Evolutionary conservation across 2,329 filamentous ascomycete species (phyloP).

Genomic region (Xylaria sp.): DNA sequence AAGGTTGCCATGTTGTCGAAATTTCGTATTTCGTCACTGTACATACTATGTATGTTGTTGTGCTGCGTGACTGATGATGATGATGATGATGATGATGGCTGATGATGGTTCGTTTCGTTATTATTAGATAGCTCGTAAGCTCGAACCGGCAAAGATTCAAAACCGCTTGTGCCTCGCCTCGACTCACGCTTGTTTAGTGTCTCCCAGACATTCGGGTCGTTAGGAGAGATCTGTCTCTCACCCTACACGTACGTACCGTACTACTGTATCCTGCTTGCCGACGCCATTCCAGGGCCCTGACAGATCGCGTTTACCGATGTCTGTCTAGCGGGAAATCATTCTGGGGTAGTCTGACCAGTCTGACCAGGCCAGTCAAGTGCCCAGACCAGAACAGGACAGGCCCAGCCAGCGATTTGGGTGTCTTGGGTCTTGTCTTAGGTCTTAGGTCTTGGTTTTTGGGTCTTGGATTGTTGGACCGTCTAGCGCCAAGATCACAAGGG

Average conservation of each 20-base stretch:
- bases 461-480: constrained; percentile 12
- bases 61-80: too few relatives aligned
- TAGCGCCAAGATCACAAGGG: constrained; percentile 32
- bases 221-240: constrained; percentile 43
- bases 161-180: constrained; percentile 36
- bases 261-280: constrained; percentile 42
- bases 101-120: constrained; percentile 27
- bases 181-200: constrained; percentile 51
- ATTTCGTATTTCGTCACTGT: not conserved
- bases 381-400: constrained; percentile 25
- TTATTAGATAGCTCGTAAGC: constrained; percentile 19
- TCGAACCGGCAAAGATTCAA: constrained; percentile 28
- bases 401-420: constrained; percentile 22
- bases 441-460: constrained; percentile 2
- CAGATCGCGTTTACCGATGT: constrained; percentile 45
- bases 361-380: constrained; percentile 12
- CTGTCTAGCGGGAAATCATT: constrained; percentile 50
- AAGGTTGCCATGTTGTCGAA: constrained; percentile 3
- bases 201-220: constrained; percentile 48
- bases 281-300: constrained; percentile 49
- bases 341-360: constrained; percentile 47
- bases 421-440: constrained; percentile 11
- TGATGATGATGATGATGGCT: too few relatives aligned
- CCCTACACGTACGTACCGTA: constrained; percentile 26
- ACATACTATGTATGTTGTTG: too few relatives aligned